Percentiles rank a stretch among this genome's conserved stretches.
These are phyloP conservation scores for Nemophila menziesii DNA, from an alignment of 257 asterid genomes.

Conservation along the genomic window DNA sequence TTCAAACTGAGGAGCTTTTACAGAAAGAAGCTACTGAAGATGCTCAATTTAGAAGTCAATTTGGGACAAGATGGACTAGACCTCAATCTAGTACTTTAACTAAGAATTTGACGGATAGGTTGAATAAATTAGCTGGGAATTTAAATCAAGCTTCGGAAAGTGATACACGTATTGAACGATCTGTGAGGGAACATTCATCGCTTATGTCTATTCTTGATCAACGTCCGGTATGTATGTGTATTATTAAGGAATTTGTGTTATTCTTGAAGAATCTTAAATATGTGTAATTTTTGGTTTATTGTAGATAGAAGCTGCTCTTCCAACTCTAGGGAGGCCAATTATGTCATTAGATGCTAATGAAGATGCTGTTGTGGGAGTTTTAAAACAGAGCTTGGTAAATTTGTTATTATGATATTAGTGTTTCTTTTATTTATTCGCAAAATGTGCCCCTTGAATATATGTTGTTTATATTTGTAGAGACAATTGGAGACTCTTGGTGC, in stretches of 20 bases:
- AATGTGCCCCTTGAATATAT: not conserved
- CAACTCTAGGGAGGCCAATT: constrained; percentile 85
- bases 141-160: constrained; percentile 95
- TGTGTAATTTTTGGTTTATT: constrained; percentile 23
- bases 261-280: not conserved
- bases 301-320: constrained; percentile 92
- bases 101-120: constrained; percentile 73
- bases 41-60: constrained; percentile 83
- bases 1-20: constrained; percentile 83
- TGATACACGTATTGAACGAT: constrained; percentile 92
- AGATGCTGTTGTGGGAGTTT: constrained; percentile 86
- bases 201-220: constrained; percentile 83
- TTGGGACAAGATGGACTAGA: constrained; percentile 90
- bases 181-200: constrained; percentile 74
- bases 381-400: constrained; percentile 90
- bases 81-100: constrained; percentile 94
- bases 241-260: not conserved
- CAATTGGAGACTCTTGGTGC: constrained; percentile 93
- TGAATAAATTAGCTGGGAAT: constrained; percentile 82
- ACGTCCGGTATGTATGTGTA: constrained; percentile 71
- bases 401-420: not conserved
- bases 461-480: constrained; percentile 45
- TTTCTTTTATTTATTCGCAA: not conserved
- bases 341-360: constrained; percentile 90
- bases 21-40: constrained; percentile 89